Evolutionary conservation across 805 yeast species (phyloP).

Genomic region (Zygosaccharomyces kombuchaensis): DNA sequence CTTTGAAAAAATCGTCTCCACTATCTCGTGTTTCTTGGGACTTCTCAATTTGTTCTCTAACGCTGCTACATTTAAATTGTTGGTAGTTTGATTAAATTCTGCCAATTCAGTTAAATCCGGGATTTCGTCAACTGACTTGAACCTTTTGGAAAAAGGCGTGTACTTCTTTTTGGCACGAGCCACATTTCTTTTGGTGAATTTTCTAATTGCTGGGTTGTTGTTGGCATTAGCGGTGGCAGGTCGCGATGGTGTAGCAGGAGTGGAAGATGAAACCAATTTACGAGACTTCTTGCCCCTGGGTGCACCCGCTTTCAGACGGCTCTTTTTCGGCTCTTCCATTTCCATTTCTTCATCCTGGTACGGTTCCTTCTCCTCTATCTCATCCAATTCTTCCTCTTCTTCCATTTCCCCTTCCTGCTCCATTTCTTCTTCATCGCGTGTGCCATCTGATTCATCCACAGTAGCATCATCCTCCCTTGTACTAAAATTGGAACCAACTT

Average conservation of each 20-base stretch:
- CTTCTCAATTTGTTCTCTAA: constrained; percentile 36
- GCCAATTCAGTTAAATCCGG: constrained; percentile 31
- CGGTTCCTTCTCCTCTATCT: constrained; percentile 1
- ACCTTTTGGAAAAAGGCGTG: constrained; percentile 29
- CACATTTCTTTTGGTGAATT: constrained; percentile 33
- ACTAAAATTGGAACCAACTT: background rate
- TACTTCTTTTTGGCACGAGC: constrained; percentile 31
- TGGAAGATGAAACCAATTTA: constrained; percentile 5
- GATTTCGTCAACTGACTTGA: constrained; percentile 25
- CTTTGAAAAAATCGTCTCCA: constrained; percentile 34
- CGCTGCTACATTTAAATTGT: constrained; percentile 22
- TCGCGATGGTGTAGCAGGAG: constrained; percentile 9
- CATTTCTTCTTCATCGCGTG: constrained; percentile 16
- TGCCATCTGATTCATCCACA: background rate
- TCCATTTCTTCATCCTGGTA: constrained; percentile 2
- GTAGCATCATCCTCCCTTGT: constrained; percentile 6
- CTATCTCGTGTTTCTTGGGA: constrained; percentile 36
- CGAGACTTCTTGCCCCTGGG: constrained; percentile 4
- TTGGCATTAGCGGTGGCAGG: constrained; percentile 5
- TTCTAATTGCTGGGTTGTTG: constrained; percentile 21
- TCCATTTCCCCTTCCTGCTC: constrained; percentile 1
- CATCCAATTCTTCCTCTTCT: background rate
- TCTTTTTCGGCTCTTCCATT: constrained; percentile 3
- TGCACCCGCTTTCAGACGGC: constrained; percentile 3
- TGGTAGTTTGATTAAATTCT: constrained; percentile 24